phyloP scores from a whole-genome alignment of 768 basidiomycete species.

The Favolaschia claudopus region DNA sequence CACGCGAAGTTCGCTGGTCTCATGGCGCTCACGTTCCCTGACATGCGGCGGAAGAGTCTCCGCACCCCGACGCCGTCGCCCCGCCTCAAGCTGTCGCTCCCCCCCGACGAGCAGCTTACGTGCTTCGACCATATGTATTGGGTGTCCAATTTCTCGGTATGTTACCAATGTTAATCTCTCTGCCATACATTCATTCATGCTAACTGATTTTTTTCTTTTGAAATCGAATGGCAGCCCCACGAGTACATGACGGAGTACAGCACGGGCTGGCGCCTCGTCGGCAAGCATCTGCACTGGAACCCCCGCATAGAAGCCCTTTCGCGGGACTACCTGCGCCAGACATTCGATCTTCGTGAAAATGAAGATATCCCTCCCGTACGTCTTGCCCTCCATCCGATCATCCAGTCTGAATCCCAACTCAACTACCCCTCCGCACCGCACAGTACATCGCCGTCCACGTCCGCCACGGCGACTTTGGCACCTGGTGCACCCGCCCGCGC shows the following conservation, averaged over 20 bases:
- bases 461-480: too few species aligned
- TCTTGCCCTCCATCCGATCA: too few species aligned
- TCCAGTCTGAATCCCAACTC: too few species aligned
- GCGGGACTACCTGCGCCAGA: constrained; percentile 26
- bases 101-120: constrained; percentile 5
- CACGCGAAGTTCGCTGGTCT: background rate
- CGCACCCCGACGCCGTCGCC: background rate
- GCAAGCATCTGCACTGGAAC: constrained; percentile 35
- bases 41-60: background rate
- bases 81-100: background rate
- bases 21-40: background rate
- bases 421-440: too few species aligned
- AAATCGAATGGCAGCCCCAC: background rate
- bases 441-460: too few species aligned
- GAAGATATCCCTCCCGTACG: too few species aligned
- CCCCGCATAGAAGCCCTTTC: constrained; percentile 28
- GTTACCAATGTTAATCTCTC: background rate
- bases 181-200: background rate
- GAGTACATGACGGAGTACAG: constrained; percentile 30
- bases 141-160: constrained; percentile 9
- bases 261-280: constrained; percentile 39
- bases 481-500: too few species aligned
- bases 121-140: constrained; percentile 2
- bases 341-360: constrained; percentile 32
- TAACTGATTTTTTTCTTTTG: background rate